Evolutionary conservation across 306 rosid genomes (phyloP).

Genomic region (Medicago arabica): DNA sequence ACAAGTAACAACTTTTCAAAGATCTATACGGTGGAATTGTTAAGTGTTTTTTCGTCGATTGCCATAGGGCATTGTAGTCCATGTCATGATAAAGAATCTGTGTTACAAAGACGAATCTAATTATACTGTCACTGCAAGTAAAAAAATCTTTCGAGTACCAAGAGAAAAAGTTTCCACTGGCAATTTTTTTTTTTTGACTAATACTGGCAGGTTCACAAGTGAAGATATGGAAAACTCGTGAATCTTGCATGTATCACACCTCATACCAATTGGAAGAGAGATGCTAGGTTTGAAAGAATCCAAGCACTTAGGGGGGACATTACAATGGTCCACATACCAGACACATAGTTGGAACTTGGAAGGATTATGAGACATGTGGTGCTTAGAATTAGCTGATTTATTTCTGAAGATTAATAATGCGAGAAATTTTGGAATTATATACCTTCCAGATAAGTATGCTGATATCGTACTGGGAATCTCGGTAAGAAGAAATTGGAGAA

Average conservation of each 20-base stretch:
- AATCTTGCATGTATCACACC: conserved; percentile 32
- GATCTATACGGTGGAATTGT: too few species aligned
- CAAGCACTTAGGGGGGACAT: conserved; percentile 29
- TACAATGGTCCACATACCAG: conserved; percentile 42
- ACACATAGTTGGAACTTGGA: conserved; percentile 15
- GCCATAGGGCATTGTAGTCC: conserved; percentile 26
- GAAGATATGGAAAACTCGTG: conserved; percentile 17
- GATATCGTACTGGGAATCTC: conserved; percentile 86
- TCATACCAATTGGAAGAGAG: not conserved
- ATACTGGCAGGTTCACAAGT: conserved; percentile 19
- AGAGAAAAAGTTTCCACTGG: conserved; percentile 36
- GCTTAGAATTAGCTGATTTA: conserved; percentile 22
- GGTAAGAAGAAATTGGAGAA: conserved; percentile 70
- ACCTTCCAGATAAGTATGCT: conserved; percentile 98
- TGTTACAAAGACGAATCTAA: conserved; percentile 38
- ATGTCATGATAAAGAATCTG: conserved; percentile 46
- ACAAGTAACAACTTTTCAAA: not conserved
- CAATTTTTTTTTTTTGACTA: too few species aligned
- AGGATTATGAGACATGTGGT: conserved; percentile 3
- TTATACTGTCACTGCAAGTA: conserved; percentile 20
- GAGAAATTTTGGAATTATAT: conserved; percentile 38
- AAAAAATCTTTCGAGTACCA: not conserved
- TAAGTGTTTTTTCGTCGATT: conserved; percentile 22
- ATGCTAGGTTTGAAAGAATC: conserved; percentile 25
- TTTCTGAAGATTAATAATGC: conserved; percentile 7